Base-by-base conservation (phyloP, 495 filamentous ascomycete genomes). In the Trichoderma parareesei region DNA sequence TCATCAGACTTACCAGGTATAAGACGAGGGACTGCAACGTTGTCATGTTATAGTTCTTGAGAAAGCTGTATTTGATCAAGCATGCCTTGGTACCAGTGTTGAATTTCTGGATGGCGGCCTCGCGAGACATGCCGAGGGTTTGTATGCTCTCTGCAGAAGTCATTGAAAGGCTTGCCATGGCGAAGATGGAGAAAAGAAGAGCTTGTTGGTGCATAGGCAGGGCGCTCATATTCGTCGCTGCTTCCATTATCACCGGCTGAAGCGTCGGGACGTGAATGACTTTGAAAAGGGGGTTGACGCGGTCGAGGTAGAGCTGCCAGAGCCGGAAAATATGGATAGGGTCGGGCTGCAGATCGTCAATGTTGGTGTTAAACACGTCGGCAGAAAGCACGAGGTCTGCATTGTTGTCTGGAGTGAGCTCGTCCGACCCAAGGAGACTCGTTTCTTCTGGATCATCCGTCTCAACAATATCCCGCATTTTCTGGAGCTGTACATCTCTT, bases 221-320 rank as follows among this genome's bases (percentile, higher is more conserved):
- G 37, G 71, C 72, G 13, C 64, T 69, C 27, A 79, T 67, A 67
- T 70, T 69, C 37, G 68, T 70, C 3, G 71, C 70, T 20, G 78
- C 79, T 55, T 82, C 77, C 20, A 79, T 75, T 2, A 85, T 67
- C 9, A 73, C 69, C n/a, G 79, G 79, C 67, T 86, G 82, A 49
- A 87, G 65, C 4, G 85, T 86, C 4, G 88, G 88, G 0, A 81
- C 82, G 72, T 91, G 88, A 64, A 90, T 78, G n/a, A 90, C 72
- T 70, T 90, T 91, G 49, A 81, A 82, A 53, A 91, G 69, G 0
- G 88, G 88, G 71, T 90, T 86, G 66, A 90, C 83, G 67, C 85
- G 84, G 64, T 86, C 82, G 14, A 88, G 79, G 68, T 83, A 90
- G 2, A 80, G 79, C 71, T 90, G 87, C 88, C 88, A 91, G 6